Base-by-base conservation (phyloP, 352 stramenopile genomes). In the Achlya hypogyna region DNA sequence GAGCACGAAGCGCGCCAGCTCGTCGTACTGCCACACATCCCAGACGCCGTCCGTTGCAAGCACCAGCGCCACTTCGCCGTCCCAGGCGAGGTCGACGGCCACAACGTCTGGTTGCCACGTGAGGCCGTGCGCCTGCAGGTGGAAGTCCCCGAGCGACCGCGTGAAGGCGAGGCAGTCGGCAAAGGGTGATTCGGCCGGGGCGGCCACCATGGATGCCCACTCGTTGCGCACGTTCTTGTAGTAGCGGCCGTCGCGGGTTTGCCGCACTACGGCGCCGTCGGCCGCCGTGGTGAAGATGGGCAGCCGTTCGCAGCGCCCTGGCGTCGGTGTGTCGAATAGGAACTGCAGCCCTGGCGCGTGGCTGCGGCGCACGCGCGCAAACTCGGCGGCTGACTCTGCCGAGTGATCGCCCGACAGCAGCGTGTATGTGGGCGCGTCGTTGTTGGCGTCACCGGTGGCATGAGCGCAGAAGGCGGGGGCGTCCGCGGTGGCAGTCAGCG, bases 171-270 rank as follows among this genome's bases (percentile, higher is more conserved):
- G 68, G 0, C 84, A 82, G 32, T 96, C 87, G 1, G 88, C 79
- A 32, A 86, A 95, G 4, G 74, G 64, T 2, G 84, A 76, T 8
- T 78, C 74, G 1, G 73, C 51, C 1, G 88, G 87, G 3, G 87
- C 91, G 5, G 79, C 76, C 23, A 95, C 83, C 8, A 96, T 75
- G 14, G 83, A 91, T 0, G 87, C 88, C 87, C 87, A 96, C 69
- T 96, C 87, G 22, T 95, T 82, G 35, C 88, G 79, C n/a, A 96
- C 87, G 70, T 96, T 96, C 73, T 96, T 96, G 71, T 82, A 91
- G 72, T 96, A 96, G 51, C 82, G 75, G 42, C 85, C 84, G n/a
- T 71, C 63, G n/a, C 45, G 40, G 25, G 80, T 80, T 27, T 67
- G 40, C n/a, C n/a, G n/a, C 42, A 28, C 32, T 3, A 67, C 4